Percentiles rank a stretch among this genome's conserved stretches.
phyloP scores from a whole-genome alignment of 371 early-diverging fungal species.

The Chytridium lagenaria region DNA sequence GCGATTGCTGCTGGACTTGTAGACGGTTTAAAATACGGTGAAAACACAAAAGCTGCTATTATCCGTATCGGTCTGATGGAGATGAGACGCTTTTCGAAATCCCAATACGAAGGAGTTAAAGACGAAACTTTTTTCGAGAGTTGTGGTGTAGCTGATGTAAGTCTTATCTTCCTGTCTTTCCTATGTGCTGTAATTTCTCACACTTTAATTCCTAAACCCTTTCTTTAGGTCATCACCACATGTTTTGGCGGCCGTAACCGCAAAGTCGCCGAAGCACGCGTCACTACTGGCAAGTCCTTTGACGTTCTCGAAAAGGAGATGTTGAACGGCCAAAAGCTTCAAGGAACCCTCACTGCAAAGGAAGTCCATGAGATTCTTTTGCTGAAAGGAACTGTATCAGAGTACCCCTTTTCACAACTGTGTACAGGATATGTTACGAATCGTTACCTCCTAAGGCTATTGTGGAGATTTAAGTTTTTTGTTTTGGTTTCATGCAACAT shows the following conservation, averaged over 20 bases:
- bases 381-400: slow-evolving; percentile 66
- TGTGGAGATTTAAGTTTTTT: slow-evolving; percentile 38
- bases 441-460: slow-evolving; percentile 45
- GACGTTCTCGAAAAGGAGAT: slow-evolving; percentile 87
- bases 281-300: slow-evolving; percentile 86
- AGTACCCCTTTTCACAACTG: slow-evolving; percentile 89
- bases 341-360: slow-evolving; percentile 92
- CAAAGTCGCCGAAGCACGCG: slow-evolving; percentile 90
- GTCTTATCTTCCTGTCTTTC: slow-evolving; percentile 12
- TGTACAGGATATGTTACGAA: slow-evolving; percentile 88
- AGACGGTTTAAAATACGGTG: slow-evolving; percentile 84
- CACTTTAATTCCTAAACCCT: not conserved
- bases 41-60: slow-evolving; percentile 97
- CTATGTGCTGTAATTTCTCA: no score
- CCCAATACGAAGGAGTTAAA: slow-evolving; percentile 77
- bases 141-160: slow-evolving; percentile 83
- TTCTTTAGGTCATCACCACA: slow-evolving; percentile 81
- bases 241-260: slow-evolving; percentile 98
- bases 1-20: slow-evolving; percentile 97
- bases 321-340: slow-evolving; percentile 97
- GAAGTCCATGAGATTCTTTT: slow-evolving; percentile 86
- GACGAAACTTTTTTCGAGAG: slow-evolving; percentile 94
- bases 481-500: no score
- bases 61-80: slow-evolving; percentile 96
- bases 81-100: slow-evolving; percentile 91